Percentiles rank a stretch among this genome's conserved stretches.
Conservation (phyloP, 306 rosid genomes). For the Sphenostylis stenocarpa region DNA sequence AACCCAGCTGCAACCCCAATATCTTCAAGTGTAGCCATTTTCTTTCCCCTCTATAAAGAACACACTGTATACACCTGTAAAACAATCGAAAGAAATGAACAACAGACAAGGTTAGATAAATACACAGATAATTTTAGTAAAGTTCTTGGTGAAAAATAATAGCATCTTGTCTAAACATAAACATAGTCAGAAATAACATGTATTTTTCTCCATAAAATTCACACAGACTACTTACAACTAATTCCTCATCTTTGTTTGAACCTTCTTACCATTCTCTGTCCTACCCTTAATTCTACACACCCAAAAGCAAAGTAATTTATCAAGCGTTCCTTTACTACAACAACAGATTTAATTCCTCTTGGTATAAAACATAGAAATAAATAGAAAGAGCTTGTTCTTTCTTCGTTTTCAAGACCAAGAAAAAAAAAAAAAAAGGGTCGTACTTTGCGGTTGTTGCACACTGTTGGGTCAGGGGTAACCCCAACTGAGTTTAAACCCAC, state of each 20-base stretch:
- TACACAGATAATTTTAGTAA: slow-evolving; percentile 19
- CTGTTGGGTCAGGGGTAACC: not conserved
- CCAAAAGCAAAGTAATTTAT: slow-evolving; percentile 8
- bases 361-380: not conserved
- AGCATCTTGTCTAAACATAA: not conserved
- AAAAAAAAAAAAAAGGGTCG: not conserved
- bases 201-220: not conserved
- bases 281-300: not conserved
- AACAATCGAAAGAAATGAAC: not conserved
- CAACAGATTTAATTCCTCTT: not conserved
- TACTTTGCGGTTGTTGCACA: slow-evolving; percentile 20
- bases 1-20: slow-evolving; percentile 74
- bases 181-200: not conserved
- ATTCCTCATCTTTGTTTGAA: not conserved
- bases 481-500: not conserved
- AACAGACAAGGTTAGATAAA: not conserved
- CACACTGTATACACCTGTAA: slow-evolving; percentile 48
- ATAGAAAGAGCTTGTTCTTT: not conserved
- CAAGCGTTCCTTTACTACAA: not conserved
- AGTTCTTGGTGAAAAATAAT: not conserved
- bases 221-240: not conserved
- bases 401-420: not conserved
- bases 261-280: not conserved
- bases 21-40: slow-evolving; percentile 81
- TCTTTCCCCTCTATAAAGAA: slow-evolving; percentile 3